phyloP scores from a whole-genome alignment of 495 filamentous ascomycete species.

The Elasticomyces elasticus region DNA sequence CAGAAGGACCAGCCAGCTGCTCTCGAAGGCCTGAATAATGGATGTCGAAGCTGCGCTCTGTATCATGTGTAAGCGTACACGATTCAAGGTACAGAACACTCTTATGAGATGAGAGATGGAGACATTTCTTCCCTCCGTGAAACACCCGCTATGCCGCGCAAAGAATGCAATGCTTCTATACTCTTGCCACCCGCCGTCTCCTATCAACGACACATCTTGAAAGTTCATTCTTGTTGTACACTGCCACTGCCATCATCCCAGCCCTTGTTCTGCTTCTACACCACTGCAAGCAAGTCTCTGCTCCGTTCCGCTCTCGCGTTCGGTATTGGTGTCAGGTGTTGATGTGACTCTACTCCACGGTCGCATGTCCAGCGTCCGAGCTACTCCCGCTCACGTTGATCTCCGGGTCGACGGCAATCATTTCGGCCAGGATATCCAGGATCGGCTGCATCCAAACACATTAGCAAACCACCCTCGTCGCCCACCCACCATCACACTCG shows the following conservation, averaged over 20 bases:
- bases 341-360: slow-evolving; percentile 15
- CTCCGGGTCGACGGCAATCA: slow-evolving; percentile 81
- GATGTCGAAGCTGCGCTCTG: too few species aligned
- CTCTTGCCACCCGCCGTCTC: not conserved
- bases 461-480: not conserved
- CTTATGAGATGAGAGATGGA: not conserved
- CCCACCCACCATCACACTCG: not conserved
- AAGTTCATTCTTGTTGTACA: not conserved
- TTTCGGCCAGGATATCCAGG: slow-evolving; percentile 89
- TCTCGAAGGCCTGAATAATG: too few species aligned
- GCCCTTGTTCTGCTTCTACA: not conserved
- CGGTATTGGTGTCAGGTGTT: not conserved
- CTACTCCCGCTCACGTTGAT: slow-evolving; percentile 48
- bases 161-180: not conserved
- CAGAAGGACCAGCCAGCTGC: too few species aligned
- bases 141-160: not conserved
- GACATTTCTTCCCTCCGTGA: not conserved
- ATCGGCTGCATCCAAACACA: slow-evolving; percentile 50
- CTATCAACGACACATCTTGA: not conserved
- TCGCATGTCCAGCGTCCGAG: slow-evolving; percentile 20
- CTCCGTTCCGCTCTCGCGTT: not conserved
- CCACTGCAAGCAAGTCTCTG: not conserved
- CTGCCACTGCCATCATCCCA: too few species aligned
- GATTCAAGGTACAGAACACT: too few species aligned
- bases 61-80: too few species aligned